Evolutionary conservation across 768 basidiomycete species (phyloP).

Genomic region (Baorangia bicolor): DNA sequence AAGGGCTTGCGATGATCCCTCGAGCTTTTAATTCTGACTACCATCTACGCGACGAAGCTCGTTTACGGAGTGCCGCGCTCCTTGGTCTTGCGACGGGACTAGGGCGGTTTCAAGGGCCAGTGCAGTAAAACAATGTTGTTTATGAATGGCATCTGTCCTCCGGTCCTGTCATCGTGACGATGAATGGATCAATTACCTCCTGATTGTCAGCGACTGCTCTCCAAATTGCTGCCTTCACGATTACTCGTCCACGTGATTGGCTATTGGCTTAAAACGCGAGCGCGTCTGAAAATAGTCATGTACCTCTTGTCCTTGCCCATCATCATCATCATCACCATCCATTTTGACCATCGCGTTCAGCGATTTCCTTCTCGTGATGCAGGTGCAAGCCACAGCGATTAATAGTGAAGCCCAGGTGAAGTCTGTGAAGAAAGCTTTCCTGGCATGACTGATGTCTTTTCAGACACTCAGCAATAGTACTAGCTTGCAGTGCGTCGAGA

Average conservation of each 20-base stretch:
- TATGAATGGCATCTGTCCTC: neutral
- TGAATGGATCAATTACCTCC: neutral
- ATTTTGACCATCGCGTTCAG: neutral
- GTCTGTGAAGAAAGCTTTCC: neutral
- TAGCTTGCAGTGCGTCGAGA: slow-evolving; percentile 70
- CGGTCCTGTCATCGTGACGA: neutral
- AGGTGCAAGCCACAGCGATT: slow-evolving; percentile 19
- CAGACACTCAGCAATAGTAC: slow-evolving; percentile 55
- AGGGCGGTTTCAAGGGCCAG: neutral
- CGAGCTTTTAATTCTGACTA: neutral
- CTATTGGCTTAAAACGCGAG: slow-evolving; percentile 12
- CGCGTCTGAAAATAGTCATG: slow-evolving; percentile 6
- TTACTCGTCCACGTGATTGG: slow-evolving; percentile 21
- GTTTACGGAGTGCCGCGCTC: neutral
- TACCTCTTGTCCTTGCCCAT: neutral
- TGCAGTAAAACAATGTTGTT: neutral
- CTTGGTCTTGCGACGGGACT: neutral
- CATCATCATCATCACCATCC: neutral
- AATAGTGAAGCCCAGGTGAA: slow-evolving; percentile 28
- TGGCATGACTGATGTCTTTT: slow-evolving; percentile 8
- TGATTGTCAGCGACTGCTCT: neutral
- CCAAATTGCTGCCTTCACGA: neutral
- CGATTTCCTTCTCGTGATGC: slow-evolving; percentile 18
- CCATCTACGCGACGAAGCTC: neutral
- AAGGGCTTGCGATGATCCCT: neutral